Base-by-base conservation (phyloP, 306 rosid species). In the Quercus rubra region DNA sequence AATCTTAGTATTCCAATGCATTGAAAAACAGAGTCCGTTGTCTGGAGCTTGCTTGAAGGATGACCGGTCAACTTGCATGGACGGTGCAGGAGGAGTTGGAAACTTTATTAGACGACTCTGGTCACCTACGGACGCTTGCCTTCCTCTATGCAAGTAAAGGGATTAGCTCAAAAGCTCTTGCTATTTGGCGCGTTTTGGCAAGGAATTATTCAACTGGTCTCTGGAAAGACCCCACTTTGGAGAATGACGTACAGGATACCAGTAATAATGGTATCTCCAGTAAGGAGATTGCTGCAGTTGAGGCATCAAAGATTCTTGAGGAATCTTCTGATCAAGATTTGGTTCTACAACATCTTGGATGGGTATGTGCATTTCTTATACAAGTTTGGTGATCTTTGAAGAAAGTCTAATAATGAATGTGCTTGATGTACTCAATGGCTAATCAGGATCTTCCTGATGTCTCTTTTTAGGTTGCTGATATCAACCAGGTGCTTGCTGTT, bases 11-110 rank as follows among this genome's bases (percentile, higher is more conserved):
- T 81, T 83, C 86, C 88, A 78, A 78, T 76, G 86, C 83, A 77
- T 78, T 86, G 90, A 83, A 86, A 84, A 88, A 90, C 84, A 78
- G 85, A 74, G 75, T 71, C 80, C 61, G 71, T 83, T 90, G 79
- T 81, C 74, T 73, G 79, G 82, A 83, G 81, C 81, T 79, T 80
- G 85, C 83, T 73, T 87, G 85, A 86, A 83, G 85, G 87, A 77
- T 88, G 84, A 87, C 83, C 83, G 73, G 78, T 74, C 81, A 84
- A 84, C 79, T 86, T 87, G 77, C 80, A 78, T 94, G 86, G 85
- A 74, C 73, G 77, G 85, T 88, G 89, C 96, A 92, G 99, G 99
- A 92, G 85, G 99, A 95, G 91, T 86, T 95, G 94, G 98, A 95
- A 83, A 87, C 88, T 81, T 85, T 95, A 74, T 88, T 95, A 79